Conservation (phyloP, 495 filamentous ascomycete genomes). For the Penicillium cataractarum region DNA sequence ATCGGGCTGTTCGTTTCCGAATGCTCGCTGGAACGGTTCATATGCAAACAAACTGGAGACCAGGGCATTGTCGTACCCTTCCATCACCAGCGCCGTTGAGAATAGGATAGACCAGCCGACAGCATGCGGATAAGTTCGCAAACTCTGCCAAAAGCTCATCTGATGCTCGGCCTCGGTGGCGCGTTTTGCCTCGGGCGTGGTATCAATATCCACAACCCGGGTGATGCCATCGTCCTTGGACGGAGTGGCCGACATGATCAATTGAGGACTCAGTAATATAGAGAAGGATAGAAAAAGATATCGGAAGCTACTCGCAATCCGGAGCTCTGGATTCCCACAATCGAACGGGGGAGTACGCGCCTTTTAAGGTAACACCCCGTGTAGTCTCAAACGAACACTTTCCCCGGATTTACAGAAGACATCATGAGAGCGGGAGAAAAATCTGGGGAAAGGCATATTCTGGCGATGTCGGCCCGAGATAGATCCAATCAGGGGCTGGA, state of each 20-base stretch:
- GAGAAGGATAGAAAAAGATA: neutral
- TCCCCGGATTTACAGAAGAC: neutral
- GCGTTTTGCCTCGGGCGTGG: neutral
- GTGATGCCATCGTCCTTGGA: neutral
- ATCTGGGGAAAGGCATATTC: slow-evolving; percentile 5
- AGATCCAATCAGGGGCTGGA: slow-evolving; percentile 7
- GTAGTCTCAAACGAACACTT: neutral
- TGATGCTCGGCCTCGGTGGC: slow-evolving; percentile 7
- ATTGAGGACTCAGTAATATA: neutral
- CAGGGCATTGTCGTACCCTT: slow-evolving; percentile 51
- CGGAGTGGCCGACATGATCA: neutral
- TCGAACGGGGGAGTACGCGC: neutral
- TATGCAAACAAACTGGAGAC: slow-evolving; percentile 33
- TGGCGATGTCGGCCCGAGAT: slow-evolving; percentile 11
- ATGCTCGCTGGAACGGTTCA: slow-evolving; percentile 15
- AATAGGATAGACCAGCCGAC: slow-evolving; percentile 50
- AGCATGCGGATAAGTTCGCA: slow-evolving; percentile 41
- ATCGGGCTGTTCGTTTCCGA: slow-evolving; percentile 29
- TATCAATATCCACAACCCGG: neutral
- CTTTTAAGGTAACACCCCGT: neutral
- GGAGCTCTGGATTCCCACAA: neutral
- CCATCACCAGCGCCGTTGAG: slow-evolving; percentile 52
- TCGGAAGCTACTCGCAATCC: neutral
- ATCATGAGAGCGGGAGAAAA: neutral
- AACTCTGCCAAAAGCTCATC: slow-evolving; percentile 5